Evolutionary conservation across 139 green algal genomes (phyloP), one percentile per base, ranked within the genome.

Genomic region (Micromonas commoda): DNA sequence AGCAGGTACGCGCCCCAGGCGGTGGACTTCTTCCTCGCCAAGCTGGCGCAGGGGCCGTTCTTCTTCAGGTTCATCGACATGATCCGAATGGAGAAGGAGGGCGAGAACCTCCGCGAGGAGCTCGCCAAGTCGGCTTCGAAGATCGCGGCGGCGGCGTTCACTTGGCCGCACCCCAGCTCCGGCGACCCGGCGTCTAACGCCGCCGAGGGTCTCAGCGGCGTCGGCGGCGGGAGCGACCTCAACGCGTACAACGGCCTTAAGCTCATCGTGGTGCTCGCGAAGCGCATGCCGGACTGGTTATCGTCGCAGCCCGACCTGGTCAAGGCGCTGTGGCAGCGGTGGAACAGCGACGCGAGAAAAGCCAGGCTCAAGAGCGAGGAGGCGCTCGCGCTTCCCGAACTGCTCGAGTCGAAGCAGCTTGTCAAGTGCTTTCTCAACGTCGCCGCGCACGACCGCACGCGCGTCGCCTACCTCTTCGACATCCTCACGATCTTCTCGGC

Each of bases 331-430:
- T 16, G 37, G 4, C 24, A 68, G 4, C 51, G 64, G 19, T 81
- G 76, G 76, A 29, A 6, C 20, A 52, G 23, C 37, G n/a, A 72
- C 24, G 65, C 33, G 24, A 4, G 67, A 20, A 5, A 5, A 26
- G 65, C 32, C n/a, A 9, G 57, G 24, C 26, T 80, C 23, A 72
- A 73, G 26, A 51, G 33, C 57, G 57, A 80, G 33, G 57, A 73
- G n/a, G 45, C 3, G 54, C 71, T 81, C 45, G 26, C 72, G 2
- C 53, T 54, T 45, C 20, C 80, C 28, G 77, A 91, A 82, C 70
- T 92, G 66, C 84, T 93, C 31, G 94, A 98, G 72, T 89, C 81
- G 71, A 91, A 93, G 82, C 83, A 89, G 53, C 81, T 98, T 39
- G 90, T 91, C 16, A 91, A 92, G 80, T 89, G 85, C 75, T 83